These are phyloP conservation scores for Neopestalotiopsis sp. DNA, from an alignment of 2,329 filamentous ascomycete species.

Conservation along the genomic window DNA sequence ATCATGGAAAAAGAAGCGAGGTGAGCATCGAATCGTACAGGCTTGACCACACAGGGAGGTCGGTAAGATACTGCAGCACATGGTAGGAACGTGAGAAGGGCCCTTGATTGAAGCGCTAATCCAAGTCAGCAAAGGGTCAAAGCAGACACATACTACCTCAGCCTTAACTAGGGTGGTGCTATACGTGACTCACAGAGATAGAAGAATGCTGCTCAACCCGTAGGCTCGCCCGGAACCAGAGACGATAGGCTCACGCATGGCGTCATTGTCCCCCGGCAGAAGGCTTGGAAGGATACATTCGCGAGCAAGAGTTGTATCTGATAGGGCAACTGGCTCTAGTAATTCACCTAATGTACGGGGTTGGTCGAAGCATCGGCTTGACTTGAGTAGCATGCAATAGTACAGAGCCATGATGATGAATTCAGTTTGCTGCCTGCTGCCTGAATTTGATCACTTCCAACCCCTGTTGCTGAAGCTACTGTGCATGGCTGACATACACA, in stretches of 20 bases:
- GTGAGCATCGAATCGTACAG: not conserved
- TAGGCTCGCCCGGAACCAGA: not conserved
- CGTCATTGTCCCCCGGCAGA: not conserved
- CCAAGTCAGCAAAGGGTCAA: not conserved
- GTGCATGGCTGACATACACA: not conserved
- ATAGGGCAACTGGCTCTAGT: not conserved
- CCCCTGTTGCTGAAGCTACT: not conserved
- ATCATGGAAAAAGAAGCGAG: not conserved
- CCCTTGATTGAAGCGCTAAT: not conserved
- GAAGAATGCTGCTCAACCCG: not conserved
- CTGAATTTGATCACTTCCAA: not conserved
- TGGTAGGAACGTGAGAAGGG: not conserved
- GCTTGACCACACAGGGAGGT: not conserved
- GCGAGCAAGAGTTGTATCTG: not conserved
- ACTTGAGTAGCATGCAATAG: not conserved
- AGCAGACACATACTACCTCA: not conserved
- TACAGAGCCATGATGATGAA: not conserved
- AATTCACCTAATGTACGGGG: not conserved
- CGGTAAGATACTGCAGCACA: too few relatives aligned
- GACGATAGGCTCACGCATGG: not conserved
- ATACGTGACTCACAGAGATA: not conserved
- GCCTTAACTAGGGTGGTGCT: not conserved
- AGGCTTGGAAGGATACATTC: not conserved
- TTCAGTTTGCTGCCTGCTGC: not conserved
- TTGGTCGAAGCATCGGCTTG: not conserved